Conservation (phyloP, 2,329 filamentous ascomycete genomes). For the Arthroderma uncinatum region DNA sequence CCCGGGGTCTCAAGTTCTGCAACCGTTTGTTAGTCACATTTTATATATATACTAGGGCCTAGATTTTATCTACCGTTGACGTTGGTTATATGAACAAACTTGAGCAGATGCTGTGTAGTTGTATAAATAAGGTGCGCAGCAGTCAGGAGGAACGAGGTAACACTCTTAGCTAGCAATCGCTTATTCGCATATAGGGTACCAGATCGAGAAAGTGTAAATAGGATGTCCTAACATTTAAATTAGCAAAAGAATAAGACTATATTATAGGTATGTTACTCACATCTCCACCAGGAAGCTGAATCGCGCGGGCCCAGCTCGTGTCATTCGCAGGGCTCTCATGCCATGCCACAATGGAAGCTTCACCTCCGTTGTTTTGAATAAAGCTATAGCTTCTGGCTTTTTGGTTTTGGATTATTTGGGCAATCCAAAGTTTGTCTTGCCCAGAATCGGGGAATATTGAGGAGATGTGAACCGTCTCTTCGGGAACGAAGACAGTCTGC, state of each 20-base stretch:
- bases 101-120: slow-evolving; percentile 82
- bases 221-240: slow-evolving; percentile 29
- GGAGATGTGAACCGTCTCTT: slow-evolving; percentile 25
- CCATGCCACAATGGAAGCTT: slow-evolving; percentile 18
- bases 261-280: slow-evolving; percentile 19
- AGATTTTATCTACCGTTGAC: slow-evolving; percentile 47
- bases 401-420: slow-evolving; percentile 20
- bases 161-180: slow-evolving; percentile 65
- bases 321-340: slow-evolving; percentile 26
- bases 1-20: slow-evolving; percentile 67
- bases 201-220: slow-evolving; percentile 59
- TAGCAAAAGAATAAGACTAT: slow-evolving; percentile 10
- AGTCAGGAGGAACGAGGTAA: slow-evolving; percentile 80
- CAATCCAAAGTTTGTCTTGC: slow-evolving; percentile 28
- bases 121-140: slow-evolving; percentile 79
- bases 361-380: slow-evolving; percentile 18
- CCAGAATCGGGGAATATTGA: slow-evolving; percentile 29
- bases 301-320: slow-evolving; percentile 30
- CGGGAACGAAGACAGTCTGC: slow-evolving; percentile 22
- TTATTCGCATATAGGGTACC: slow-evolving; percentile 72
- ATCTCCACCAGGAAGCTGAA: slow-evolving; percentile 30
- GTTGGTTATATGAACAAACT: slow-evolving; percentile 73
- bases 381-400: slow-evolving; percentile 25
- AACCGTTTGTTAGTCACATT: neutral
- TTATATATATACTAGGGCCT: slow-evolving; percentile 16